Evolutionary conservation across 1,284 basidiomycete genomes (phyloP), one percentile per base, ranked within the genome.

Genomic region (Boletus calvinii): DNA sequence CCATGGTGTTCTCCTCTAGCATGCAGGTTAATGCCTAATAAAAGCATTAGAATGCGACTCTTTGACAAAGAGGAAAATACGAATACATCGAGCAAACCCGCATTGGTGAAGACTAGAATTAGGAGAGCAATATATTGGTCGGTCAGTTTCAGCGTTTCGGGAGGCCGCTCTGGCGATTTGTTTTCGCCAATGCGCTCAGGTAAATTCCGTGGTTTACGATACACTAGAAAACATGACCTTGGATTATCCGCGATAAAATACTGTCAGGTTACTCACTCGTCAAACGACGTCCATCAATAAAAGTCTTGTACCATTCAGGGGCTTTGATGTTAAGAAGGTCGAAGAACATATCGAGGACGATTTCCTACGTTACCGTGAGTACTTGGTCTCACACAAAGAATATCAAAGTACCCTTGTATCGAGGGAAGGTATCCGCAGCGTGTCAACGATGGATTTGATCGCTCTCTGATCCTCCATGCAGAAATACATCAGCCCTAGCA

Each of bases 91-190:
- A 94, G 73, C 1, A 99, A 73, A 9, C 95, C 96, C 2, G 91
- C 87, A 59, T 95, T 89, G 13, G 89, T 84, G 54, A 98, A 86
- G 5, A 98, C 82, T 12, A 92, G 77, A 8, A 98, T 78, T 3
- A 99, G 74, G n/a, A 99, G 76, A 0, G 90, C 89, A 40, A 96
- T 83, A 66, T 94, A 99, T 64, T 99, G 96, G 64, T 98, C 94
- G 3, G 94, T 88, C 6, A 98, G 72, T 61, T 90, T 95, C 36
- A 94, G 72, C 9, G 81, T 78, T 58, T 86, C 81, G 36, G 81
- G 73, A 7, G 74, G 69, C 58, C 80, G 79, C 51, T 83, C 83
- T 13, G 66, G 59, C 41, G 62, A 53, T 54, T 56, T 72, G 48
- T 55, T 74, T 70, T 52, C 68, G 53, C 60, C 66, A 35, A 60